Base-by-base conservation (phyloP, 192 early-diverging fungal genomes). In the Diversispora epigaea region DNA sequence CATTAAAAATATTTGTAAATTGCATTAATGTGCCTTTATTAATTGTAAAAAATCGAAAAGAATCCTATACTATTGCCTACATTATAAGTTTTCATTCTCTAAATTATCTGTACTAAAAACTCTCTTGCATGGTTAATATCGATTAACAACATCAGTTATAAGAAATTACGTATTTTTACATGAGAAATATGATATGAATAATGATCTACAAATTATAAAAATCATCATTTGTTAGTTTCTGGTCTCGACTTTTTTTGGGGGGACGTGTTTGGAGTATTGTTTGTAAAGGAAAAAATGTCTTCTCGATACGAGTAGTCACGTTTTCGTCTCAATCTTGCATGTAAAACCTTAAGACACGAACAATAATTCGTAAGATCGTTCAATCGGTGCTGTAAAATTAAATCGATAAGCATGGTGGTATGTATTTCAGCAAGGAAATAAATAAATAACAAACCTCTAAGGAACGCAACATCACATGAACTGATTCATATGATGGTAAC, bases 401-500 rank as follows among this genome's bases (percentile, higher is more conserved):
- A 64, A 64, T 64, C 17, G 62, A 64, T 39, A 64, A 64, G 62
- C 62, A 64, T 10, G n/a, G n/a, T n/a, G n/a, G n/a, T n/a, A n/a
- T n/a, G n/a, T n/a, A n/a, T n/a, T n/a, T n/a, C n/a, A n/a, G n/a
- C 32, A 56, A 54, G 47, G 19, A 50, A 50, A 19, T 70, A 50
- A 54, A 19, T 54, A 56, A 54, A 54, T 54, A 56, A 66, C 55
- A 58, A 71, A 71, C 70, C 70, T 71, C 52, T 40, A 71, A 45
- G 43, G 70, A 58, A 44, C 70, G 70, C 52, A 71, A 54, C 46
- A 69, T 69, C 25, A 46, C 17, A 73, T 73, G 71, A 21, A 73
- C 57, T 46, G 71, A 19, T 21, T 73, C 57, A 49, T 73, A 73
- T n/a, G n/a, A n/a, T 3, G 67, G 22, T 25, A 71, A 71, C 40